Evolutionary conservation across 2,329 filamentous ascomycete species (phyloP), one percentile per base, ranked within the genome.

Genomic region (Penicillium sp.): DNA sequence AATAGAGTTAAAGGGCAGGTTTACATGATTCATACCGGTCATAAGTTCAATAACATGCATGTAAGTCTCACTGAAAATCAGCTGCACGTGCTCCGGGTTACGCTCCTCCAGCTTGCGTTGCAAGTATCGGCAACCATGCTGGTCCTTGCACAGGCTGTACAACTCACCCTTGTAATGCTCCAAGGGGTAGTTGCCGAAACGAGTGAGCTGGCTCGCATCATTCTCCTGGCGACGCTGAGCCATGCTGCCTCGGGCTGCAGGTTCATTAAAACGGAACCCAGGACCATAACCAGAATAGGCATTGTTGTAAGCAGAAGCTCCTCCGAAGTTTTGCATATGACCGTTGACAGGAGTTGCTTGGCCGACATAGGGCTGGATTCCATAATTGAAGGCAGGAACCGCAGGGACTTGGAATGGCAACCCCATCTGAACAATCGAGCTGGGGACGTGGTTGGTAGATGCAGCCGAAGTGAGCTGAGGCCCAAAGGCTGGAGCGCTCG

Each of bases 101-200:
- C 89, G 89, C 70, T 96, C 93, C 78, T 99, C 94, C 5, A 99
- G 83, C 79, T 97, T 96, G 81, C 96, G 94, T 79, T 99, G 94
- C 55, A 99, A 80, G 74, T 94, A 99, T 58, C 94, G 90, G 70
- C 94, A 99, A 58, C 94, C 94, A 75, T 99, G 92, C 78, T 99
- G 94, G 70, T 99, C 94, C 78, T 97, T 97, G 83, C 93, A 97
- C 36, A 97, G 81, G 50, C 86, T 83, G 74, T 96, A 95, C 68
- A 99, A 91, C 68, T 92, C 88, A 48, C 92, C 91, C 36, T 83
- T 82, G 68, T 94, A 88, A 34, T 87, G 84, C 71, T 96, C 91
- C 23, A 97, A 81, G 15, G 90, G 86, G 70, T 90, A 84, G 71
- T 94, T 93, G 65, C 89, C 86, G 76, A 91, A 97, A 59, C 91